Evolutionary conservation across 331 rosid species (phyloP).

Genomic region (Prunus yedoensis): DNA sequence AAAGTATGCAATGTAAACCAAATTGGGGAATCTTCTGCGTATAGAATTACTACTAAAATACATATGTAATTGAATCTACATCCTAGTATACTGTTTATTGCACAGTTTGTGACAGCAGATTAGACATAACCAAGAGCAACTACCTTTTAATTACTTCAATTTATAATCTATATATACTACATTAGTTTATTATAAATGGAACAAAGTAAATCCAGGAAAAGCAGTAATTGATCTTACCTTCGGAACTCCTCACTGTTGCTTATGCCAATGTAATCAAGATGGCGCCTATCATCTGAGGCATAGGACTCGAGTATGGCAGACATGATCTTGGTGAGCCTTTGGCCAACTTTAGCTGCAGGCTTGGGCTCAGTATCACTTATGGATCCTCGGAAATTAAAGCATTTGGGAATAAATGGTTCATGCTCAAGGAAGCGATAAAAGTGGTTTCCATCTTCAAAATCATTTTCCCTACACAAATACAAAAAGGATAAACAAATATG

Average conservation of each 20-base stretch:
- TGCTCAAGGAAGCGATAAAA: constrained; percentile 90
- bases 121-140: not conserved
- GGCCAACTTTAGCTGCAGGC: constrained; percentile 61
- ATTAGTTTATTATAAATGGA: not conserved
- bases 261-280: constrained; percentile 66
- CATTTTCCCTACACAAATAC: constrained; percentile 56
- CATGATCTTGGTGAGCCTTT: constrained; percentile 78
- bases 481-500: constrained; percentile 1
- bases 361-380: constrained; percentile 63
- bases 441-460: constrained; percentile 80
- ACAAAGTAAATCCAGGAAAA: not conserved
- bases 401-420: constrained; percentile 59
- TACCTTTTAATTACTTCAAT: not conserved
- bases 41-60: not conserved
- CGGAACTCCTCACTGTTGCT: constrained; percentile 92
- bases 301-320: constrained; percentile 85
- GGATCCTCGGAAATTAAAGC: constrained; percentile 73
- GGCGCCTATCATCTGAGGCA: constrained; percentile 66
- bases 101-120: not conserved
- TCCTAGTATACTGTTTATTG: not conserved
- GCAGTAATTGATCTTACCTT: constrained; percentile 41
- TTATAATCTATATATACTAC: not conserved
- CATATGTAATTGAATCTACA: not conserved
- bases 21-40: not conserved
- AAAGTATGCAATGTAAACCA: too few relatives aligned